These are phyloP conservation scores for Silene conica DNA, from an alignment of 148 eudicot species.

Conservation along the genomic window DNA sequence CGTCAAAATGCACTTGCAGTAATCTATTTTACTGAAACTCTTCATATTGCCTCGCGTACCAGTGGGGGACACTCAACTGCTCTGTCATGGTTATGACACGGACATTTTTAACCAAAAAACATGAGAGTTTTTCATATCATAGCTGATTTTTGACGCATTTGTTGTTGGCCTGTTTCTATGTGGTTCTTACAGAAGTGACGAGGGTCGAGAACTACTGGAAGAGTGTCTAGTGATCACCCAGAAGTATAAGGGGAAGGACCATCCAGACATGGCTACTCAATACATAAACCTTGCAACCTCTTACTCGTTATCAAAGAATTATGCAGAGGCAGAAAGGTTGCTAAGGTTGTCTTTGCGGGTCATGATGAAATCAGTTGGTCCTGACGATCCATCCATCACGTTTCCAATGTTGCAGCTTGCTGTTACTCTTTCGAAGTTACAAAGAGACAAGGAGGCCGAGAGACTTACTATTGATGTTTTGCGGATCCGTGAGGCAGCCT, in stretches of 20 bases:
- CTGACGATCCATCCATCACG: constrained; percentile 71
- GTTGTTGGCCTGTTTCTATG: background rate
- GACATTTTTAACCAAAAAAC: background rate
- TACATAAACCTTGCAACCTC: constrained; percentile 79
- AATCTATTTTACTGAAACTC: too few species aligned
- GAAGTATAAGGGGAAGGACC: constrained; percentile 68
- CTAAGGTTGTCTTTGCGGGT: constrained; percentile 62
- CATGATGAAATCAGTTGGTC: constrained; percentile 45
- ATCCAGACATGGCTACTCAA: constrained; percentile 65
- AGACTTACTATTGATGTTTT: constrained; percentile 58
- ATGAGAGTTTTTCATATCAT: background rate
- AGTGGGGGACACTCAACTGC: too few species aligned
- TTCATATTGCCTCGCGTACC: too few species aligned
- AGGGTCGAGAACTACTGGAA: constrained; percentile 69
- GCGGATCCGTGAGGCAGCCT: constrained; percentile 69
- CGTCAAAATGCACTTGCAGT: too few species aligned
- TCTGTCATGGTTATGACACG: too few species aligned
- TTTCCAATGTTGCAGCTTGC: constrained; percentile 86
- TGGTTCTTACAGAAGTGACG: constrained; percentile 49
- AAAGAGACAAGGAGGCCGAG: constrained; percentile 77
- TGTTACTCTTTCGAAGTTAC: constrained; percentile 58
- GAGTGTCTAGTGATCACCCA: constrained; percentile 64
- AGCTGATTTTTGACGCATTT: background rate
- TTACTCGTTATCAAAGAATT: constrained; percentile 61
- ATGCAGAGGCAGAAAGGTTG: constrained; percentile 72